Evolutionary conservation across 371 early-diverging fungal species (phyloP).

Genomic region (Apophysomyces sp.): DNA sequence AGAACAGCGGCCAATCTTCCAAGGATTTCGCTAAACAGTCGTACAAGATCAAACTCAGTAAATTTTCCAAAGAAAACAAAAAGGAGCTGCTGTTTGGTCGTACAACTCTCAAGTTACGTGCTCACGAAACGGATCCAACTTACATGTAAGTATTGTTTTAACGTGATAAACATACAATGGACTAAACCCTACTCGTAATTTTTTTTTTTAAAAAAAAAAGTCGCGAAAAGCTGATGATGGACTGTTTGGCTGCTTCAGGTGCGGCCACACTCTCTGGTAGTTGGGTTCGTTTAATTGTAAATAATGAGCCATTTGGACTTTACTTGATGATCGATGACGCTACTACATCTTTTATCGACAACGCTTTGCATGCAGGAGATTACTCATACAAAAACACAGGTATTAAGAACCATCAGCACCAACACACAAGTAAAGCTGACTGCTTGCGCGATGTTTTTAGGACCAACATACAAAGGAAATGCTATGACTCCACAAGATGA

Average conservation of each 20-base stretch:
- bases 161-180: too few relatives aligned
- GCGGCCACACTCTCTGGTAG: slow-evolving; percentile 43
- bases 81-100: slow-evolving; percentile 32
- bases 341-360: slow-evolving; percentile 41
- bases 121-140: slow-evolving; percentile 48
- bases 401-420: too few relatives aligned
- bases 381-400: slow-evolving; percentile 17
- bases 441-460: too few relatives aligned
- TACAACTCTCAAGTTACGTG: slow-evolving; percentile 47
- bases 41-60: slow-evolving; percentile 44
- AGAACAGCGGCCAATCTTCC: slow-evolving; percentile 48
- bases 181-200: too few relatives aligned
- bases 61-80: slow-evolving; percentile 18
- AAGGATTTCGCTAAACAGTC: slow-evolving; percentile 50
- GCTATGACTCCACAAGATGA: slow-evolving; percentile 20
- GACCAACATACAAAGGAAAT: slow-evolving; percentile 33
- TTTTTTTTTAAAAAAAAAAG: slow-evolving; percentile 12
- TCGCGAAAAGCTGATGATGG: slow-evolving; percentile 44
- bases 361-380: slow-evolving; percentile 29
- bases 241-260: slow-evolving; percentile 45
- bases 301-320: slow-evolving; percentile 42
- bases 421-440: too few relatives aligned
- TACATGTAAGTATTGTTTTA: slow-evolving; percentile 29
- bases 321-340: slow-evolving; percentile 52
- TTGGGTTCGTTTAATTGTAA: slow-evolving; percentile 49